Base-by-base conservation (phyloP, 352 stramenopile genomes). In the Phytophthora pluvialis region DNA sequence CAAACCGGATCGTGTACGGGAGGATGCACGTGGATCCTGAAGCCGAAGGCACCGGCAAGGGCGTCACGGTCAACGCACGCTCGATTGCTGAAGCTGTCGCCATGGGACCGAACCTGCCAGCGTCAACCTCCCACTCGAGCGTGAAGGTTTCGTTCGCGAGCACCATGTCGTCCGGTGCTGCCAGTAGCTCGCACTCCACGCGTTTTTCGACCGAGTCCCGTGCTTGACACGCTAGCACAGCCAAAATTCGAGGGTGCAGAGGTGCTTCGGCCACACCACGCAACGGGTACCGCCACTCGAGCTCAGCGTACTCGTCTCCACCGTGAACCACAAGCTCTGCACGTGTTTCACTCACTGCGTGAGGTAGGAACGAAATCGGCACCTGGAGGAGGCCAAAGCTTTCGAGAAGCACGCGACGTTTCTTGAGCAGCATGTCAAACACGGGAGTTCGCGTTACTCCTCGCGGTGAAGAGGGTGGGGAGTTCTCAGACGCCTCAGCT, bases 301-400 rank as follows among this genome's bases (percentile, higher is more conserved):
- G 74, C 39, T 93, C 86, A 1, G 68, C 53, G 32, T 90, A 91
- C 8, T 86, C 74, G 7, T 88, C 80, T n/a, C 74, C 70, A 8
- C 87, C 85, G 25, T 76, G 75, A 11, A 95, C 80, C 0, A 92
- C 71, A 1, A 95, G 81, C 48, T 92, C 75, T 1, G 81, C 83
- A n/a, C 74, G 78, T 3, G 76, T 78, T 57, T 92, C 83, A 21
- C 78, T 88, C 11, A 94, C 87, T 38, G 60, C 80, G 35, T 80
- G 74, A 21, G 95, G 95, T 3, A 89, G 51, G 62, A 98, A 98
- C 5, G 78, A 93, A 35, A 98, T 94, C 1, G 95, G 93, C 1
- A 98, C 80, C 59, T 98, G 93, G 10, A 98, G 52, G 3, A 83
- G 72, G 0, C 73, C 73, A 61, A 98, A 98, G 10, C 87, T 81